Percentiles rank a stretch among this genome's conserved stretches.
These are phyloP conservation scores for Aristolochia californica DNA, from an alignment of 164 flowering plant species.

Conservation along the genomic window DNA sequence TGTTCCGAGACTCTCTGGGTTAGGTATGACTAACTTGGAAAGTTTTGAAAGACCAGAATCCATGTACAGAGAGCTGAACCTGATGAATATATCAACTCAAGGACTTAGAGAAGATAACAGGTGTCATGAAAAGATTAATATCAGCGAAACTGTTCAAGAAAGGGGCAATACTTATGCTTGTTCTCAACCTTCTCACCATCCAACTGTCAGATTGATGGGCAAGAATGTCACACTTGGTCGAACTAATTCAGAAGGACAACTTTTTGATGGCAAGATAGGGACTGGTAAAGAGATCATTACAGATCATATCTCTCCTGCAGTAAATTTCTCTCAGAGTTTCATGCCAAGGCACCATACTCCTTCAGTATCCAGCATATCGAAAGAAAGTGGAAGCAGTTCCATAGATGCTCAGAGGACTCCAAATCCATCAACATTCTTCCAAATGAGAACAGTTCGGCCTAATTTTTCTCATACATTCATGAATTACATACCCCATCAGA, in stretches of 20 bases:
- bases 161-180: slow-evolving; percentile 13
- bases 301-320: slow-evolving; percentile 14
- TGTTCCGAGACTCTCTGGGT: slow-evolving; percentile 13
- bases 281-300: slow-evolving; percentile 33
- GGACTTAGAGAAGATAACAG: slow-evolving; percentile 8
- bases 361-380: slow-evolving; percentile 13
- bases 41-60: slow-evolving; percentile 15
- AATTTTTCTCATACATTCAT: slow-evolving; percentile 12
- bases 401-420: slow-evolving; percentile 14
- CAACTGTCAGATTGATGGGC: slow-evolving; percentile 72
- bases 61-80: slow-evolving; percentile 10
- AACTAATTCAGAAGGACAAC: slow-evolving; percentile 17
- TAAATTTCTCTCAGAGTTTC: slow-evolving; percentile 6
- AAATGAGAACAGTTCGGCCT: slow-evolving; percentile 15
- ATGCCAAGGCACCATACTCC: slow-evolving; percentile 12
- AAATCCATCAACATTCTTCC: slow-evolving; percentile 12
- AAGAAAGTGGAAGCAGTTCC: slow-evolving; percentile 10
- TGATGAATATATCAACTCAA: slow-evolving; percentile 11
- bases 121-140: slow-evolving; percentile 16
- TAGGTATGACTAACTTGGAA: slow-evolving; percentile 13
- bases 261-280: slow-evolving; percentile 30
- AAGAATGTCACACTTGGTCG: slow-evolving; percentile 50
- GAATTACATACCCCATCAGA: slow-evolving; percentile 13
- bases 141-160: slow-evolving; percentile 7
- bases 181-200: slow-evolving; percentile 14